These are phyloP conservation scores for Graphilbum fragrans DNA, from an alignment of 2,329 filamentous ascomycete species.

Conservation along the genomic window DNA sequence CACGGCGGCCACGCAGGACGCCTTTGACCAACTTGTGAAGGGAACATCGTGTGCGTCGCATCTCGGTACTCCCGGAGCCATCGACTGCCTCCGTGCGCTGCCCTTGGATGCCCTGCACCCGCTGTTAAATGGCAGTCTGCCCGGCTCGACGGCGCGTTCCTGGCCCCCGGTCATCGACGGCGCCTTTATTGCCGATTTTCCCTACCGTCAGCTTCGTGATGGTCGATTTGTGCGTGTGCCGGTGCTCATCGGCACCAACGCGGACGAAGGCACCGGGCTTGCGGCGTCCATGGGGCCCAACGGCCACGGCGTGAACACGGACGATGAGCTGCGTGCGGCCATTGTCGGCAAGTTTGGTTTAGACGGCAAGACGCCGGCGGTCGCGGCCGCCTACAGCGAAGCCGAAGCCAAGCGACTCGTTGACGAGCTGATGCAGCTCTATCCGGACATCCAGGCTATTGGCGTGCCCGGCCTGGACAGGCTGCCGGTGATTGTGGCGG, in stretches of 20 bases:
- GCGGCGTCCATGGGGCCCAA: conserved; percentile 13
- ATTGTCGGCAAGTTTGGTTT: conserved; percentile 1
- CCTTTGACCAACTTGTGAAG: conserved; percentile 10
- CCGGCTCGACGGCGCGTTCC: neutral
- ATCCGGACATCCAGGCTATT: conserved; percentile 34
- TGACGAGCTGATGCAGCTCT: conserved; percentile 26
- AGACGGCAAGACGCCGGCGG: conserved; percentile 9
- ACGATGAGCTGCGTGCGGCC: conserved; percentile 31
- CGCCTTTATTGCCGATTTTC: conserved; percentile 29
- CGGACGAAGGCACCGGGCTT: conserved; percentile 51
- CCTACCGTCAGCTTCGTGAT: conserved; percentile 36
- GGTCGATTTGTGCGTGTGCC: conserved; percentile 52
- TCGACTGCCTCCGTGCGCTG: conserved; percentile 19
- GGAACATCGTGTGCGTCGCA: conserved; percentile 3
- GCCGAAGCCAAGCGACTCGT: conserved; percentile 15
- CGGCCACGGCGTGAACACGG: conserved; percentile 39
- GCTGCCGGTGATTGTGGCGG: conserved; percentile 27
- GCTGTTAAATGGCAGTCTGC: neutral
- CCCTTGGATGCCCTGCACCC: conserved; percentile 17
- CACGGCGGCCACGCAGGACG: conserved; percentile 11
- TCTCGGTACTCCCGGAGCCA: neutral
- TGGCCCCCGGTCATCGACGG: conserved; percentile 7
- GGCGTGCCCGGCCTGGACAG: conserved; percentile 28
- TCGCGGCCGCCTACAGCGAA: neutral
- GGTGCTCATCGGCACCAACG: conserved; percentile 49